Conservation (phyloP, 305 asterid species). For the Fraxinus baroniana region DNA sequence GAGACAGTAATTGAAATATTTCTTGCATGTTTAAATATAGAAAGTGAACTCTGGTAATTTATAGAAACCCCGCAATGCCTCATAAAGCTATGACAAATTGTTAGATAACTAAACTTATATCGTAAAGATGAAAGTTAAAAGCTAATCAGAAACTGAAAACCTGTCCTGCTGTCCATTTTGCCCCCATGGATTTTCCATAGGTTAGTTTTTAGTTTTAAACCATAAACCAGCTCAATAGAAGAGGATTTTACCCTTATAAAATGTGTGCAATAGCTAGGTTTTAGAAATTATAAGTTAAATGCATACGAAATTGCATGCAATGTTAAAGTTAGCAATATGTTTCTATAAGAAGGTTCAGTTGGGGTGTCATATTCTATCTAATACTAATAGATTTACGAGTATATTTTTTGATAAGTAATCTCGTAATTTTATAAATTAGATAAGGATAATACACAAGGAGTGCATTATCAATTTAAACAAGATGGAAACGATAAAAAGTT, state of each 20-base stretch:
- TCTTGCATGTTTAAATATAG: background rate
- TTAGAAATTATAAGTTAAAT: background rate
- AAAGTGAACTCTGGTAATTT: background rate
- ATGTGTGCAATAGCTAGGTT: conserved; percentile 7
- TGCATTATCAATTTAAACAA: too few relatives aligned
- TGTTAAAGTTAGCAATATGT: background rate
- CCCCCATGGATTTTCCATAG: conserved; percentile 6
- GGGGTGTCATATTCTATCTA: background rate
- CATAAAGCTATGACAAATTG: background rate
- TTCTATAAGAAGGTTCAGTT: conserved; percentile 5
- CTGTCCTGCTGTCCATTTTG: conserved; percentile 3
- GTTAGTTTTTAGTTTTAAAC: conserved; percentile 3
- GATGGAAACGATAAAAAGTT: too few relatives aligned
- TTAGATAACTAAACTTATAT: background rate
- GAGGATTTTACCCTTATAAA: background rate
- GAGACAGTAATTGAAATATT: background rate
- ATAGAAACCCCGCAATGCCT: background rate
- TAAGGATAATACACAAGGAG: too few relatives aligned
- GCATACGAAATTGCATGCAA: conserved; percentile 1
- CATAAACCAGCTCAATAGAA: background rate
- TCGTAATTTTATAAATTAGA: too few relatives aligned
- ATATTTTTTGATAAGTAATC: too few relatives aligned
- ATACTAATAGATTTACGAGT: background rate
- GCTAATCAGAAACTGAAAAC: conserved; percentile 14
- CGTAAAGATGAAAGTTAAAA: background rate